Evolutionary conservation across 75 land plant genomes (phyloP).

Genomic region (Cupressus sempervirens): DNA sequence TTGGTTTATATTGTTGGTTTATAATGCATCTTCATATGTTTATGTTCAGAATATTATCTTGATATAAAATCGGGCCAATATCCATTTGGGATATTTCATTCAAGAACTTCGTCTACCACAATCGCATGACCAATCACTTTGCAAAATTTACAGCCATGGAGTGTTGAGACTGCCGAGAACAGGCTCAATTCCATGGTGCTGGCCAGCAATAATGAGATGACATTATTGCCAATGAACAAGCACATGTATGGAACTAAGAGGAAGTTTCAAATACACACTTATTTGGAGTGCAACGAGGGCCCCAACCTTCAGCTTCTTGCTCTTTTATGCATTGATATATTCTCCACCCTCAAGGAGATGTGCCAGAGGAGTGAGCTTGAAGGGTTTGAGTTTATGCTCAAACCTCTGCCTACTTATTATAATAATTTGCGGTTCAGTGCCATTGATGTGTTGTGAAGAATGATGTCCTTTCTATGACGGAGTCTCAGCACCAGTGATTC

Average conservation of each 20-base stretch:
- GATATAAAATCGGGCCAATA: no score
- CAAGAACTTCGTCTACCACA: no score
- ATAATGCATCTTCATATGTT: no score
- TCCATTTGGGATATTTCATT: no score
- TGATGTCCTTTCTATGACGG: no score
- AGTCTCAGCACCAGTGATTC: no score
- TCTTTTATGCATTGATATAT: conserved; percentile 60
- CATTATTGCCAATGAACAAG: conserved; percentile 84
- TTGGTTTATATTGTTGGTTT: no score
- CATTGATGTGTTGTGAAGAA: conserved; percentile 61
- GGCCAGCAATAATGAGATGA: conserved; percentile 90
- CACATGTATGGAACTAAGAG: conserved; percentile 90
- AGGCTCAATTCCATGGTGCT: conserved; percentile 92
- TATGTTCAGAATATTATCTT: no score
- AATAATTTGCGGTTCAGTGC: conserved; percentile 58
- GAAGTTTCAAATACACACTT: conserved; percentile 92
- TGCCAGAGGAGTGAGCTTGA: conserved; percentile 54
- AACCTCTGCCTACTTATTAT: conserved; percentile 91
- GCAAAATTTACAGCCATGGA: conserved; percentile 96
- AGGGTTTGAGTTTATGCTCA: conserved; percentile 96
- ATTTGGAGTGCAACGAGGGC: conserved; percentile 93
- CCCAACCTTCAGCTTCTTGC: conserved; percentile 95
- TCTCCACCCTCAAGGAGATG: conserved; percentile 82
- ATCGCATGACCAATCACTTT: conserved; percentile 91
- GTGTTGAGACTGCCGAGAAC: conserved; percentile 91